Percentiles rank a stretch among this genome's conserved stretches.
These are phyloP conservation scores for Combretum micranthum DNA, from an alignment of 345 rosid genomes.

Conservation along the genomic window DNA sequence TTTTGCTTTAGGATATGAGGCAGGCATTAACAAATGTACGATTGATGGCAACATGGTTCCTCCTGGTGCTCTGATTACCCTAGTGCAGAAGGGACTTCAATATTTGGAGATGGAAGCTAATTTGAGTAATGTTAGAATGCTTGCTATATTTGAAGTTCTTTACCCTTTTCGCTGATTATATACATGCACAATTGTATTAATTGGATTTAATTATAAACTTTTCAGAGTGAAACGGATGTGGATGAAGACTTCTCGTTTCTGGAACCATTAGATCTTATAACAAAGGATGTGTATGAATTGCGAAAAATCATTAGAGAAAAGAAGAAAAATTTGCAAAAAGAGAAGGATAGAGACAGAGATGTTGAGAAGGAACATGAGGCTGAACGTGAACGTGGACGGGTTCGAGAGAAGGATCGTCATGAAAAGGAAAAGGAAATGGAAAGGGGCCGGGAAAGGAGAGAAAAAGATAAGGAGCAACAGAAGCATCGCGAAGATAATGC, in stretches of 20 bases:
- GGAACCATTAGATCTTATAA: constrained; percentile 93
- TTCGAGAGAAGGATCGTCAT: constrained; percentile 66
- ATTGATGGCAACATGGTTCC: constrained; percentile 96
- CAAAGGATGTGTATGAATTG: constrained; percentile 77
- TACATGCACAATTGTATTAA: constrained; percentile 16
- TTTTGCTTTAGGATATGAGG: constrained; percentile 90
- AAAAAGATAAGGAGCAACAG: constrained; percentile 57
- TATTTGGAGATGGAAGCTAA: constrained; percentile 99
- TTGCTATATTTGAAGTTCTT: constrained; percentile 8
- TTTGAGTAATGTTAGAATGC: constrained; percentile 60
- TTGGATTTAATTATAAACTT: constrained; percentile 29
- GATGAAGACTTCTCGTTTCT: constrained; percentile 96
- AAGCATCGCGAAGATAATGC: constrained; percentile 49
- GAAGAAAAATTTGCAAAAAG: constrained; percentile 49
- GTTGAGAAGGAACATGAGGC: constrained; percentile 47
- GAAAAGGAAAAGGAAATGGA: constrained; percentile 61
- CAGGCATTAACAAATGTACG: constrained; percentile 73
- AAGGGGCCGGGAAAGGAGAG: constrained; percentile 42
- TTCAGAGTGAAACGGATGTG: constrained; percentile 66
- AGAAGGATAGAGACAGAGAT: constrained; percentile 63
- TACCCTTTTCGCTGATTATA: neutral
- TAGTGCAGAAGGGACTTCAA: constrained; percentile 92
- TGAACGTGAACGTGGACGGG: constrained; percentile 46
- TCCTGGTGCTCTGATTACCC: constrained; percentile 84
- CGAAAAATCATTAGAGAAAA: constrained; percentile 73